Evolutionary conservation across 202 grass and related monocot species (phyloP), one percentile per base, ranked within the genome.

Genomic region (Hordeum pubiflorum): DNA sequence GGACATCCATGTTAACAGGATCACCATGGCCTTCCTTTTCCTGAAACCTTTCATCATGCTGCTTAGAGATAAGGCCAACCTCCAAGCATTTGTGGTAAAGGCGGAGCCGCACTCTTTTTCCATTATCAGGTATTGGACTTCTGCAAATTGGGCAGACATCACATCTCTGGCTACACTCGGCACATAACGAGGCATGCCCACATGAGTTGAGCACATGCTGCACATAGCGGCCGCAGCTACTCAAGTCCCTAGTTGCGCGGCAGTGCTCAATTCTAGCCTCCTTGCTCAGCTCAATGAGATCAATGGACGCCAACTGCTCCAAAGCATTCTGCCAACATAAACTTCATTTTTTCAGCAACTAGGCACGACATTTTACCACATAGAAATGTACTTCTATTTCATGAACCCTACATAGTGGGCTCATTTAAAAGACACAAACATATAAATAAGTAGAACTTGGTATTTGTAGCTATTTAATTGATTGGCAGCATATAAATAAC

Each of bases 91-190:
- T 91, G 70, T 94, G 78, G 76, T 91, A 98, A 82, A 98, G 95
- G 54, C 92, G 90, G 44, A 87, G 82, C 5, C 64, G 79, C 29
- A 89, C 84, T 74, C 69, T 89, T 70, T 62, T 86, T 39, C 95
- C 92, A 81, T 82, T 83, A 58, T 79, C 80, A 4, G 72, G 69
- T 75, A 98, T 89, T 33, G 79, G 69, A 52, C 71, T 90, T 79
- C 95, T 90, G 86, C 95, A 98, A 81, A 98, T 83, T 83, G 95
- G 92, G 76, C 95, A 98, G 52, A 84, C 84, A 61, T 98, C 88
- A 62, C 90, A 95, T 86, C 95, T 89, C 87, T 98, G 90, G 78
- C 90, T 89, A 81, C 95, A 98, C 80, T 98, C 95, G n/a, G 92
- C 90, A 48, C 95, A 98, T 73, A 98, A 84, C 15, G 95, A 91